Base-by-base conservation (phyloP, 345 rosid species). In the Salix purpurea region DNA sequence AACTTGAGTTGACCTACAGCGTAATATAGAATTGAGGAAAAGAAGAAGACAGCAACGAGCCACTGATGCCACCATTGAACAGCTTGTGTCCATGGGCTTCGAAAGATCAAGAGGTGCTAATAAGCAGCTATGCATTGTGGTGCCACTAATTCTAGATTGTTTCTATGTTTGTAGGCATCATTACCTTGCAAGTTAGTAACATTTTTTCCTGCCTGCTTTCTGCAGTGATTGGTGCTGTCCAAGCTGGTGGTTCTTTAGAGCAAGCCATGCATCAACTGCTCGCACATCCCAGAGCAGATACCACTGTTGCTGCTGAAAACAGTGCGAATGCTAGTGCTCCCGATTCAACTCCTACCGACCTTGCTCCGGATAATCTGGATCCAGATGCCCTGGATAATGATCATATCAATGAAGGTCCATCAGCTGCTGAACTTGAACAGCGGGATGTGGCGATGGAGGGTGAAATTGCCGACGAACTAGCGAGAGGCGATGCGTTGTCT, bases 21-120 rank as follows among this genome's bases (percentile, higher is more conserved):
- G 76, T 74, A 81, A 84, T 84, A 89, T 93, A 74, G 97, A 88
- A 71, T 83, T 97, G 1, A 87, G 88, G 82, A 93, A 90, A 88
- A 84, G 90, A 74, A 91, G 91, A 87, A 85, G 97, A 52, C 84
- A 78, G 67, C 77, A 24, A 85, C 79, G 75, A 72, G 54, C 79
- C 32, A 76, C 75, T 42, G 72, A 76, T 65, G 79, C 82, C 50
- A 79, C 69, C 58, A 76, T 89, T 13, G 91, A 91, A 80, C 84
- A 74, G 79, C 94, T 93, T 76, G 93, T 93, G 24, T 78, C 89
- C 26, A 95, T 93, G 99, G 99, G 99, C n/a, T 95, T 93, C 77
- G 98, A 86, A 80, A 86, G 91, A 83, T 84, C 89, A 58, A 81
- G 73, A 75, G 99, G 99, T 93, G 85, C 34, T 40, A 34, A 65